These are phyloP conservation scores for Botrytis elliptica DNA, from an alignment of 2,329 filamentous ascomycete genomes.

Conservation along the genomic window DNA sequence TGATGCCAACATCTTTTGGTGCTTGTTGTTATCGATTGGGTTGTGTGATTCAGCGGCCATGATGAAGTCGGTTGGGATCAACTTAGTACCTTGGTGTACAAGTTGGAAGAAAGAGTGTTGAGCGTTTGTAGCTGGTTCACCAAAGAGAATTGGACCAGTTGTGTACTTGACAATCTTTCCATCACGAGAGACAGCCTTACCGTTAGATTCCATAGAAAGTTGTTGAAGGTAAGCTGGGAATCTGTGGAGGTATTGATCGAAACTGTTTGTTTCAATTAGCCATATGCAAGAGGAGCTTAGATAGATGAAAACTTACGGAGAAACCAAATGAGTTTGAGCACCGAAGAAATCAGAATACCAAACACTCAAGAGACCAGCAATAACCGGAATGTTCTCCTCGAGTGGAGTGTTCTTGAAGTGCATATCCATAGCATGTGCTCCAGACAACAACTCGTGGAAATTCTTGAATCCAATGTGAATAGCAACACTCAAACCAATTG, in stretches of 20 bases:
- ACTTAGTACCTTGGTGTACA: conserved; percentile 97
- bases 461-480: conserved; percentile 97
- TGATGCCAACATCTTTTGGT: conserved; percentile 93
- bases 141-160: conserved; percentile 92
- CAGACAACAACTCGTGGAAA: conserved; percentile 93
- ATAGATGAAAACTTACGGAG: conserved; percentile 67
- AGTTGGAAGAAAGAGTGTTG: conserved; percentile 99
- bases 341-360: conserved; percentile 99
- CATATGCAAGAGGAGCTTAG: conserved; percentile 17
- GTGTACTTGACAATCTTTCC: conserved; percentile 93
- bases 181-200: conserved; percentile 92
- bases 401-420: conserved; percentile 92
- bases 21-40: conserved; percentile 84
- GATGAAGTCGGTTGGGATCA: conserved; percentile 98
- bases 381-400: conserved; percentile 89
- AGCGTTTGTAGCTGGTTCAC: conserved; percentile 97
- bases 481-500: conserved; percentile 91
- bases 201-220: conserved; percentile 99
- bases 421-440: conserved; percentile 96
- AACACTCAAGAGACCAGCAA: conserved; percentile 90
- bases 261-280: conserved; percentile 55
- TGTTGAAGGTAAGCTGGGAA: conserved; percentile 99
- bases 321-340: conserved; percentile 94
- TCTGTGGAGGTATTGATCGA: conserved; percentile 98
- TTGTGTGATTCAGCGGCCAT: conserved; percentile 96